Base-by-base conservation (phyloP, 1,284 basidiomycete genomes). In the Ceratobasidium sp. region DNA sequence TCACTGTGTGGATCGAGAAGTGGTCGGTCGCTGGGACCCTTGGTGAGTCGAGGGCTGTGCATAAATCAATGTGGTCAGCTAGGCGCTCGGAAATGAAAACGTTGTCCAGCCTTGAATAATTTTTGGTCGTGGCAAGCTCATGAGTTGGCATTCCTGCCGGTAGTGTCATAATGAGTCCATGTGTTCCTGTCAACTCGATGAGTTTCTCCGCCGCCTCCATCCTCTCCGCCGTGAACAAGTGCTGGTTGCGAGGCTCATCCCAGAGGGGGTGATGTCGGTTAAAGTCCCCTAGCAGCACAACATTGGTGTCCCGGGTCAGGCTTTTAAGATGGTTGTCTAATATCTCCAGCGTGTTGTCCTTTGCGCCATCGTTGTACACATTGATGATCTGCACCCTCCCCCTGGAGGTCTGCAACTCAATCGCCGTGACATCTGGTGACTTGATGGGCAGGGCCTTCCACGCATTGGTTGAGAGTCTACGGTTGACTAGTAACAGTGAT, bases 201-300 rank as follows among this genome's bases (percentile, higher is more conserved):
- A 73, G 57, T 12, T 20, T 20, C 27, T 71, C 27, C 5, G 54
- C 69, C 30, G 5, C 18, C 10, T 44, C 69, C 23, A 71, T 23
- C 4, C 59, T 62, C 41, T 35, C 30, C 0, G 41, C n/a, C 0
- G 70, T 73, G 57, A 73, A 62, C 3, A 73, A 30, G 38, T 73
- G 70, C 10, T 18, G n/a, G 20, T 73, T 73, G 12, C 70, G 16
- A 1, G 20, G n/a, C 27, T 73, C 59, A 14, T 73, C 70, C 70
- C 70, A 73, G 57, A 50, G n/a, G 6, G 70, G 70, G 27, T 73
- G 70, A 23, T 73, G 70, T 6, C 33, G 59, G 35, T 73, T 73
- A 27, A 73, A 62, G 59, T 73, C 70, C 2, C 70, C 70, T 18
- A 73, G 57, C 12, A 73, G n/a, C 7, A 73, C 48, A 7, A 38